A percentile compares a stretch with the other conserved stretches of the same genome.
phyloP scores from a whole-genome alignment of 106 monocot species.

The Dactylorhiza incarnata region DNA sequence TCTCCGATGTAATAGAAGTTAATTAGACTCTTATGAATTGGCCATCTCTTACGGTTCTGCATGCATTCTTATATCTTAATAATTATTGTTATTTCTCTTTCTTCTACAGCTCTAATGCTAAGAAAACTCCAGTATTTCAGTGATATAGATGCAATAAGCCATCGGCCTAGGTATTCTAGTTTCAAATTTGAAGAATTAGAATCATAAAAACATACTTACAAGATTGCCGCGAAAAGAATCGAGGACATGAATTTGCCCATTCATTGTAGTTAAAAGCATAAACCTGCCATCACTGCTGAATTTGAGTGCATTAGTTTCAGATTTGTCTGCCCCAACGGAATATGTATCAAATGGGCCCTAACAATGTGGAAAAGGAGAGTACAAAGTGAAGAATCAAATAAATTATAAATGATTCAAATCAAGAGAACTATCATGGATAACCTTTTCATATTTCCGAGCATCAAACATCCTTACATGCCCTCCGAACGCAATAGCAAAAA shows the following conservation, averaged over 20 bases:
- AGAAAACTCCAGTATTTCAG: neutral
- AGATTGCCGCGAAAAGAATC: constrained; percentile 82
- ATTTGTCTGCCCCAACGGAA: constrained; percentile 60
- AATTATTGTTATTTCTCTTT: neutral
- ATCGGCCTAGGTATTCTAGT: neutral
- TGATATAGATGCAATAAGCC: neutral
- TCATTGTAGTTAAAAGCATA: constrained; percentile 79
- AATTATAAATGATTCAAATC: neutral
- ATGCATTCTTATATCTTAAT: neutral
- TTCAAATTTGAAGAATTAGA: neutral
- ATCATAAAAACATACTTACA: constrained; percentile 29
- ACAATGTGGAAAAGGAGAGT: constrained; percentile 2
- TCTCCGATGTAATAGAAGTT: neutral
- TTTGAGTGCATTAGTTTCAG: constrained; percentile 89
- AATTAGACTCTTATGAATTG: neutral
- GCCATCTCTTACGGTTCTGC: neutral
- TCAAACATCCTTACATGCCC: constrained; percentile 91
- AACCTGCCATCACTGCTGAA: constrained; percentile 89
- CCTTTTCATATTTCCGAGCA: constrained; percentile 74
- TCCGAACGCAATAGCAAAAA: constrained; percentile 86
- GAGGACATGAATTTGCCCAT: constrained; percentile 84
- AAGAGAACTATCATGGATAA: constrained; percentile 8
- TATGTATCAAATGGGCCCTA: constrained; percentile 95
- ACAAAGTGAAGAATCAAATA: constrained; percentile 1
- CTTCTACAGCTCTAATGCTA: neutral